Base-by-base conservation (phyloP, 352 stramenopile species). In the Pythium dissimile region DNA sequence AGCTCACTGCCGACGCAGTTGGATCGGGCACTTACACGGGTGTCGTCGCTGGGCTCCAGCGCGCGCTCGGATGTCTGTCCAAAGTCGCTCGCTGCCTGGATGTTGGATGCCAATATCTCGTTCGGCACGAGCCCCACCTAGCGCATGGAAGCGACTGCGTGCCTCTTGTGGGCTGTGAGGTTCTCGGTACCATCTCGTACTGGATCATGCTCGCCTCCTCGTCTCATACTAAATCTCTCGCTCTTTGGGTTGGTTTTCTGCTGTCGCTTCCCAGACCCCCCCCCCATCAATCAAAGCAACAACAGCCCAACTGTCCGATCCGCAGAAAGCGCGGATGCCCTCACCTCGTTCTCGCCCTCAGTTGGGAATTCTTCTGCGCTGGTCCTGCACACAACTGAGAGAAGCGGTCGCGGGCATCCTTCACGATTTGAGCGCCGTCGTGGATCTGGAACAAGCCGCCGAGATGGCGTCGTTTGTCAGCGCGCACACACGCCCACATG, bases 1-100 rank as follows among this genome's bases (percentile, higher is more conserved):
- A 61, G 20, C 75, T 72, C 28, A 31, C 59, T 24, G n/a, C n/a
- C n/a, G n/a, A n/a, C 52, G 82, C 21, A 88, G 41, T 32, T 88
- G 73, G 75, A 73, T 87, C 30, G 80, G n/a, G 74, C 37, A 69
- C 71, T 21, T 72, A 90, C 34, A 74, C 78, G 64, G 76, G 88
- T 61, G 75, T 88, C 48, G 64, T 90, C 10, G 43, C 27, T 2
- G 77, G 72, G 0, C 50, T 90, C 1, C 69, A 85, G 18, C 64
- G 51, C 20, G 43, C 67, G 12, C 42, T 85, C n/a, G 75, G 75
- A 1, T 77, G 64, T 21, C 58, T 89, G n/a, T 45, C 67, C 20
- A 72, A 74, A 31, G 76, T 74, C 3, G 66, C 65, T 74, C 3
- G 66, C 65, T 8, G 31, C 37, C n/a, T 72, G 81, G 51, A 76